These are phyloP conservation scores for Petrea volubilis DNA, from an alignment of 257 asterid genomes.

Conservation along the genomic window DNA sequence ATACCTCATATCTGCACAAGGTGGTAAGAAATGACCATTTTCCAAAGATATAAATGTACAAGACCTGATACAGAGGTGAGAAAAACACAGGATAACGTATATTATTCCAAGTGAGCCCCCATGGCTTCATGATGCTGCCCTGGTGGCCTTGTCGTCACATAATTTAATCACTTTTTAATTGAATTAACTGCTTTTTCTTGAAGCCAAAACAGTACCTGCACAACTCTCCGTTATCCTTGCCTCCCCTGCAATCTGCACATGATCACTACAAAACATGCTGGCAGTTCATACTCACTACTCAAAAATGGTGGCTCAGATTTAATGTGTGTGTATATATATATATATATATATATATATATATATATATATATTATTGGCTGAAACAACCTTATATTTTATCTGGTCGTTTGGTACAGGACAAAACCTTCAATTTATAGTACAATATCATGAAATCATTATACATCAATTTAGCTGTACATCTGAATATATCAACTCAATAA, in stretches of 20 bases:
- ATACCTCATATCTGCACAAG: slow-evolving; percentile 17
- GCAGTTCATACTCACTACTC: slow-evolving; percentile 18
- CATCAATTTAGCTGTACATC: background rate
- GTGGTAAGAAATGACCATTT: slow-evolving; percentile 29
- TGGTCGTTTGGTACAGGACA: slow-evolving; percentile 18
- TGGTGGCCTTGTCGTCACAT: slow-evolving; percentile 22
- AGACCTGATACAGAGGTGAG: slow-evolving; percentile 32
- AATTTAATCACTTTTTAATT: slow-evolving; percentile 21
- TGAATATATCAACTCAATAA: slow-evolving; percentile 9
- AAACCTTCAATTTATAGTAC: background rate
- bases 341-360: no score
- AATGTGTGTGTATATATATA: no score
- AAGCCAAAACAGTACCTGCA: slow-evolving; percentile 21
- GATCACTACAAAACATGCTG: slow-evolving; percentile 31
- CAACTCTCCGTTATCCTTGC: slow-evolving; percentile 18
- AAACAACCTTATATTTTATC: background rate
- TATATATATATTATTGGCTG: no score
- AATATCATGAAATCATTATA: background rate
- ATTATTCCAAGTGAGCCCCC: slow-evolving; percentile 38
- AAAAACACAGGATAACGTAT: slow-evolving; percentile 39
- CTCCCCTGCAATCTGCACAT: slow-evolving; percentile 52
- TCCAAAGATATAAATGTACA: slow-evolving; percentile 21
- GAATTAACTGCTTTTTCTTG: background rate
- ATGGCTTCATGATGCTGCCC: slow-evolving; percentile 5
- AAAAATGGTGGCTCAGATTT: background rate